Evolutionary conservation across 495 filamentous ascomycete genomes (phyloP).

Genomic region (Corynascus novoguineensis): DNA sequence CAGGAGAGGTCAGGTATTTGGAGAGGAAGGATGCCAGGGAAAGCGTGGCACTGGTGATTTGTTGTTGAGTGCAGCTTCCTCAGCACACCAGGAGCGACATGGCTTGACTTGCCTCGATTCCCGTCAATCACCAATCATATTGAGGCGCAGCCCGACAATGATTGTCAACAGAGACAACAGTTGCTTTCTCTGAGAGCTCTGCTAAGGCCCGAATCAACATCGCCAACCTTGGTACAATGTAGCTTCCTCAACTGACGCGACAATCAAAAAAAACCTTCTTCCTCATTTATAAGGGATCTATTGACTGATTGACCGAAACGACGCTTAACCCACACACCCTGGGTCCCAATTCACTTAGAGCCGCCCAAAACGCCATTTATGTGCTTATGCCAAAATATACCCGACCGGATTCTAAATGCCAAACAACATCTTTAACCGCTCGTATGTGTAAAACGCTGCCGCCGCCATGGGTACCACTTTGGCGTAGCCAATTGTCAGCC

Average conservation of each 20-base stretch:
- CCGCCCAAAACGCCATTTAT: slow-evolving; percentile 18
- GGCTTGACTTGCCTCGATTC: too few relatives aligned
- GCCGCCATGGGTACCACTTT: slow-evolving; percentile 92
- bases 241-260: background rate
- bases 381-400: slow-evolving; percentile 13
- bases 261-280: background rate
- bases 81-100: too few relatives aligned
- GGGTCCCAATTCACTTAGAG: background rate
- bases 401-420: slow-evolving; percentile 55
- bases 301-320: background rate
- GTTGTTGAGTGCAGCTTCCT: too few relatives aligned
- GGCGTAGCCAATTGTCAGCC: slow-evolving; percentile 87
- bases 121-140: too few relatives aligned
- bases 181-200: too few relatives aligned
- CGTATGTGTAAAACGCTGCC: slow-evolving; percentile 70
- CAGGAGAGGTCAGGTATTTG: too few relatives aligned
- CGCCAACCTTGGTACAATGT: background rate
- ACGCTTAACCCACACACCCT: background rate
- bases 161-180: too few relatives aligned
- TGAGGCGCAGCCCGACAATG: too few relatives aligned
- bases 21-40: too few relatives aligned
- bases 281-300: background rate
- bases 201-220: too few relatives aligned
- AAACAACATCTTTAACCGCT: slow-evolving; percentile 68
- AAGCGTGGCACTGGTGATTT: too few relatives aligned